These are phyloP conservation scores for Coemansia umbellata DNA, from an alignment of 192 early-diverging fungal species.

Conservation along the genomic window DNA sequence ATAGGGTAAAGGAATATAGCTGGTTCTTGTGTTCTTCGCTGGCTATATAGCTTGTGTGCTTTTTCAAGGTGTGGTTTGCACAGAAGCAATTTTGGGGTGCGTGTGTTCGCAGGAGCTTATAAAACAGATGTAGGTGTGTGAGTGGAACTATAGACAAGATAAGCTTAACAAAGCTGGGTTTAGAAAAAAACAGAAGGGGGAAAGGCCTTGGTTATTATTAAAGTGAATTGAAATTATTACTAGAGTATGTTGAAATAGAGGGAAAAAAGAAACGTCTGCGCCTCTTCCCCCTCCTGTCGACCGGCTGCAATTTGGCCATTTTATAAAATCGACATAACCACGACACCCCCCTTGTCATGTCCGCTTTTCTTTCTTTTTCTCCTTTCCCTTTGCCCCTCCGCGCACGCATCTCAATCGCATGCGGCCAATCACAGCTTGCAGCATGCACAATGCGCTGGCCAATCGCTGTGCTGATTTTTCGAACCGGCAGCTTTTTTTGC, in stretches of 20 bases:
- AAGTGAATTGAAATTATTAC: no score
- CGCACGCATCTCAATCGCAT: conserved; percentile 19
- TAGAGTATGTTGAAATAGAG: conserved; percentile 6
- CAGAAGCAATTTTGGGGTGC: no score
- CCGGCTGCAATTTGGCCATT: conserved; percentile 1
- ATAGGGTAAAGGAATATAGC: not conserved
- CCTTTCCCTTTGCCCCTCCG: conserved; percentile 6
- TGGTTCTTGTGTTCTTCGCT: not conserved
- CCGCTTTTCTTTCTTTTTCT: conserved; percentile 5
- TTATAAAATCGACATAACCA: conserved; percentile 16
- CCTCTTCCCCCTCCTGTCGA: not conserved
- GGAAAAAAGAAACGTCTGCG: conserved; percentile 10
- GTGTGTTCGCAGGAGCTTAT: no score
- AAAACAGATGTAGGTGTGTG: no score
- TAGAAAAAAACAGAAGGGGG: no score
- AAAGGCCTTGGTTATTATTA: no score
- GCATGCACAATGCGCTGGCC: conserved; percentile 9
- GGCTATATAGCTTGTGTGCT: conserved; percentile 5
- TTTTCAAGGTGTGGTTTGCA: no score
- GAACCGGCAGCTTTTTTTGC: conserved; percentile 27
- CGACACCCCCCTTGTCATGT: not conserved
- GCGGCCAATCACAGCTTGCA: conserved; percentile 37
- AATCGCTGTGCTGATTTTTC: conserved; percentile 35
- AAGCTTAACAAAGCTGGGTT: not conserved
- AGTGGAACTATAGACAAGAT: no score